Evolutionary conservation across 306 rosid species (phyloP), one percentile per base, ranked within the genome.

Genomic region (Trifolium subterraneum): DNA sequence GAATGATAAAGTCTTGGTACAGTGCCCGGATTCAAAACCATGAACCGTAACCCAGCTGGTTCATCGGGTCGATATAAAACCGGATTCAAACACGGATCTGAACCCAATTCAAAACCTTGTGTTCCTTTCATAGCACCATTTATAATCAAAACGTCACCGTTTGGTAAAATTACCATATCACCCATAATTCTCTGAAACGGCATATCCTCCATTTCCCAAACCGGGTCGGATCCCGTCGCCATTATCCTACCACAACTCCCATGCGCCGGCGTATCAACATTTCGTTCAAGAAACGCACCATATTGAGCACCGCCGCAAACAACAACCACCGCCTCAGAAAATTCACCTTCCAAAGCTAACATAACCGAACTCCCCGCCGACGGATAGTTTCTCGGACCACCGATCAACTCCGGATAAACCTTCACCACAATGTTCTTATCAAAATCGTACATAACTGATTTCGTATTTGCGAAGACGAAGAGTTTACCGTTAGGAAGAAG

Each of bases 341-440:
- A 82, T 11, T 89, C 97, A 0, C 88, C 88, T 7, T 68, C 65
- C 0, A 90, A 81, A 0, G 96, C 74, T 12, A 90, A 80, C 98
- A 93, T 93, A 2, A 62, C 93, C 1, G 98, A 93, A 0, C 97
- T 90, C 2, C 98, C 98, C 0, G 96, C 98, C 6, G 98, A 93
- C 2, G 98, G 98, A 74, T 93, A 93, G 45, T 93, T 93, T 18
- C 98, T 70, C 0, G 98, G 97, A 3, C 98, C 98, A 11, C 98
- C 98, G 4, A 81, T 88, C 68, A 93, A 80, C 72, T 80, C 79
- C 15, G 97, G 97, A 54, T 70, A 90, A 44, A 79, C 64, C 15
- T 18, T 86, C 42, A 85, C 11, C 0, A 90, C 19, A 13, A 19
- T 19, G 39, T 89, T 81, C 0, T 4, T 1, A 3, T 19, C 8